phyloP scores from a whole-genome alignment of 257 asterid species.

The Solanum chmielewskii region DNA sequence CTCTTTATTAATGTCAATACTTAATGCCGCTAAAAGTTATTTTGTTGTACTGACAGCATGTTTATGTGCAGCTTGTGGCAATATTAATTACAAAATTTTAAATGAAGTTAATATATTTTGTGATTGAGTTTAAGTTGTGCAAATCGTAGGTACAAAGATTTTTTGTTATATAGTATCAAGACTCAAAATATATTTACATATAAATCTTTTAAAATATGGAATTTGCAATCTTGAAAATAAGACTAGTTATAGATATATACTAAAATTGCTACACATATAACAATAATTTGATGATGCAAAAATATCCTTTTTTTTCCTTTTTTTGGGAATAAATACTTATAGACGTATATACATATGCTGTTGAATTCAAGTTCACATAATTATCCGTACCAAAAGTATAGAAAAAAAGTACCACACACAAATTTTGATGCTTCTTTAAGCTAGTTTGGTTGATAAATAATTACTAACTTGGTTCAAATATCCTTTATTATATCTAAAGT shows the following conservation, averaged over 20 bases:
- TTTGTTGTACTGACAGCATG: background rate
- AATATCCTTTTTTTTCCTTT: too few species aligned
- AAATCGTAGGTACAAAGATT: background rate
- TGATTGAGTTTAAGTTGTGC: too few species aligned
- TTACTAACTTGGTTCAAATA: background rate
- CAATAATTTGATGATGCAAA: too few species aligned
- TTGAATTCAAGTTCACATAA: background rate
- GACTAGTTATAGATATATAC: too few species aligned
- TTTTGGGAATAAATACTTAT: background rate
- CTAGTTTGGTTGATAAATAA: background rate
- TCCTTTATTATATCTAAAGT: background rate
- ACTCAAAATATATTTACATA: background rate
- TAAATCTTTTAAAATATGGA: too few species aligned
- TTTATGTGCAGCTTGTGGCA: too few species aligned
- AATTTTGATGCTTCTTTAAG: background rate
- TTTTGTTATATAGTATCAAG: too few species aligned
- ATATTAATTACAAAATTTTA: background rate
- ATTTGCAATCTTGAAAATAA: too few species aligned
- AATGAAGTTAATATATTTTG: background rate
- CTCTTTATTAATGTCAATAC: too few species aligned
- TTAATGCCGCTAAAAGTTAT: too few species aligned
- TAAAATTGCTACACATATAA: too few species aligned
- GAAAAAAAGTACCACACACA: background rate
- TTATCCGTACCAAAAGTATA: background rate
- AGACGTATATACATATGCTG: background rate